Evolutionary conservation across 1,284 basidiomycete species (phyloP), one percentile per base, ranked within the genome.

Genomic region (Stygiomarasmius scandens): DNA sequence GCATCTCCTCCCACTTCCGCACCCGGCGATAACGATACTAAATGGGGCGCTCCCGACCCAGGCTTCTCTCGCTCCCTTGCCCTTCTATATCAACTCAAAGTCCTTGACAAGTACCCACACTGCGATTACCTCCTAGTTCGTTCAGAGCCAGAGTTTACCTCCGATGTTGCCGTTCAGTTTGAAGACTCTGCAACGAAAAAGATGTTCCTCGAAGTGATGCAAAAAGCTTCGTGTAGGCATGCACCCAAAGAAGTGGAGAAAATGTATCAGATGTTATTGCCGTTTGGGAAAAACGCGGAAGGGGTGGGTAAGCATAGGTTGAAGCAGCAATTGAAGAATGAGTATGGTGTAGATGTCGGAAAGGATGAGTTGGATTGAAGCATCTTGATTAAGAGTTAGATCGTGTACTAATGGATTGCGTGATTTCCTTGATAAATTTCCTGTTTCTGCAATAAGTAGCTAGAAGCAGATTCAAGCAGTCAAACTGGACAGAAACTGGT

Each of bases 31-130:
- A 20, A 24, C 20, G 16, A 5, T 11, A 16, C 19, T 20, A 8
- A n/a, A 9, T 34, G 29, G 20, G 23, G 24, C 12, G n/a, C 25
- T 29, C 11, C 25, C 20, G 20, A 45, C 22, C 38, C 52, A 24
- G 41, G 63, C 20, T 62, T 56, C 58, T 54, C 24, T 8, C 61
- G 63, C 52, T 60, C 63, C 23, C 63, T 61, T 11, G 58, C 60
- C 29, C 52, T 64, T 3, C 56, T 64, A 16, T 60, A 62, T 27
- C 61, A 62, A 29, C 56, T 64, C 23, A 55, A 59, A 25, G 45
- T 64, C 6, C 50, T 64, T 22, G 54, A 58, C 22, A 58, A 64
- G 47, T 60, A 60, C 50, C 58, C 58, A 23, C 12, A 46, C 19
- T 2, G 57, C 9, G 60, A 62, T 56, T 64, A 64, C 49, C 52